phyloP scores from a whole-genome alignment of 306 rosid species.

The Gastrolobium bilobum region DNA sequence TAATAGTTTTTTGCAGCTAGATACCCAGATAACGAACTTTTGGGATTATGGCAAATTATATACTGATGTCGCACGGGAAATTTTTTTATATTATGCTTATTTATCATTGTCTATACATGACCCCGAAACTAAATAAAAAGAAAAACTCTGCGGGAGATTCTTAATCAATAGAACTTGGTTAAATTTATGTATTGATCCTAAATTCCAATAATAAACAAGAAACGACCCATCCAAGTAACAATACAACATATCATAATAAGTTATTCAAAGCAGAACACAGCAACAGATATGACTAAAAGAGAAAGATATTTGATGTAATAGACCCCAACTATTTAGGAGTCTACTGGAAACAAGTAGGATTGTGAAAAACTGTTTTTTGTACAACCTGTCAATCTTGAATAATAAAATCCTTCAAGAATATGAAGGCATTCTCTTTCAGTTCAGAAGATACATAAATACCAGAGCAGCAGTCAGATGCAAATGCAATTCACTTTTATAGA shows the following conservation, averaged over 20 bases:
- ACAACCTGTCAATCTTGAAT: conserved; percentile 16
- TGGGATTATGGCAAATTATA: no score
- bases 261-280: background rate
- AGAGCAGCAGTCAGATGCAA: conserved; percentile 12
- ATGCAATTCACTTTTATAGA: background rate
- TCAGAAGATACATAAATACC: conserved; percentile 1
- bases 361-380: conserved; percentile 14
- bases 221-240: background rate
- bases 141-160: background rate
- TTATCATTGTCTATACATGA: background rate
- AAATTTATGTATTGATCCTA: background rate
- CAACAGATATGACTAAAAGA: background rate
- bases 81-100: background rate
- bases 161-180: background rate
- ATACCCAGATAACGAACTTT: no score
- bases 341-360: background rate
- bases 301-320: conserved; percentile 1
- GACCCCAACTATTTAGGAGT: background rate
- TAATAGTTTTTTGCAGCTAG: no score
- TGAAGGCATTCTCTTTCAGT: conserved; percentile 9
- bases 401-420: conserved; percentile 12
- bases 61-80: no score
- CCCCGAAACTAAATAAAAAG: background rate
- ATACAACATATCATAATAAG: background rate
- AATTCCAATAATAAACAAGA: background rate